Conservation (phyloP, 768 basidiomycete species). For the Hydnomerulius pinastri region DNA sequence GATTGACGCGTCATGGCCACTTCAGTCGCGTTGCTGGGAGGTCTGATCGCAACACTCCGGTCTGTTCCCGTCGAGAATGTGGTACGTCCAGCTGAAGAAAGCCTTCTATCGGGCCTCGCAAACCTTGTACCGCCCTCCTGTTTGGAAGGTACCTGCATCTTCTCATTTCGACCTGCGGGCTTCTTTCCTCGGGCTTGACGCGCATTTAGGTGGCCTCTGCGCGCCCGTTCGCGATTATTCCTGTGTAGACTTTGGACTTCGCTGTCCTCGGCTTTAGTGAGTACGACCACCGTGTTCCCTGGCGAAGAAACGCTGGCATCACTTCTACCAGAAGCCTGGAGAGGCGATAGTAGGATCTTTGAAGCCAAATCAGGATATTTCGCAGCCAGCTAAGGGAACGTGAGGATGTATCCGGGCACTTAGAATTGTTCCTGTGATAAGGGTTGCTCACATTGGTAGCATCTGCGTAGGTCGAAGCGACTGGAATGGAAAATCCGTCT, state of each 20-base stretch:
- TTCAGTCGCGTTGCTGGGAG: neutral
- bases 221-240: neutral
- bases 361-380: slow-evolving; percentile 36
- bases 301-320: neutral
- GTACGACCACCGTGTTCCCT: neutral
- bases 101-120: neutral
- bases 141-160: neutral
- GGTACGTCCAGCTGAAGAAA: neutral
- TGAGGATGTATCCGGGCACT: neutral
- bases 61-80: neutral
- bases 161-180: neutral
- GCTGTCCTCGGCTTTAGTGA: neutral
- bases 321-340: slow-evolving; percentile 12
- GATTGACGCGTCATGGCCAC: neutral
- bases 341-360: slow-evolving; percentile 34
- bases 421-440: neutral
- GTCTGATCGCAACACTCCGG: neutral
- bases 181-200: neutral
- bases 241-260: neutral
- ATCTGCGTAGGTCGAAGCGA: slow-evolving; percentile 39
- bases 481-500: neutral
- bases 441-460: slow-evolving; percentile 40
- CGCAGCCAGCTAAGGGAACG: slow-evolving; percentile 31
- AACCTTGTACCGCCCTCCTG: neutral
- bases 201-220: too few relatives aligned